Percentiles rank a stretch among this genome's conserved stretches.
phyloP scores from a whole-genome alignment of 306 rosid genomes.

The Dalbergia cultrata region DNA sequence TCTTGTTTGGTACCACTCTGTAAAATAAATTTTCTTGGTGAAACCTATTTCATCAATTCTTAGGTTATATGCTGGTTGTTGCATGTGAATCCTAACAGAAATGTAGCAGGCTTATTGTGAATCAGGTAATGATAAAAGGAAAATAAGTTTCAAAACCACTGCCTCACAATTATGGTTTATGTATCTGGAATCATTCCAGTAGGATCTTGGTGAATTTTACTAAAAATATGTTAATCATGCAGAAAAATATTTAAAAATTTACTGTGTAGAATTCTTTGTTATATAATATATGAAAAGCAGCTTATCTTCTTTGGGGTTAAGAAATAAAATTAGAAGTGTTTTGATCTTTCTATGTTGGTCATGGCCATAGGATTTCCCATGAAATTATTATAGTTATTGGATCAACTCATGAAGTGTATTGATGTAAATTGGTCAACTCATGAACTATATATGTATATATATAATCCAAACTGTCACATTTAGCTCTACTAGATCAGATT shows the following conservation, averaged over 20 bases:
- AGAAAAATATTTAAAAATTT: constrained; percentile 16
- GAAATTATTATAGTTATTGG: not conserved
- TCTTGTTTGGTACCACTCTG: constrained; percentile 5
- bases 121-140: constrained; percentile 7
- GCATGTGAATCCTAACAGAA: constrained; percentile 29
- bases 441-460: not conserved
- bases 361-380: not conserved
- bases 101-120: constrained; percentile 17
- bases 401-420: not conserved
- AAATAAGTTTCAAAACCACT: constrained; percentile 3
- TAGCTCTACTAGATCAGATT: constrained; percentile 32
- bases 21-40: not conserved
- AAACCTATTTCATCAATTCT: constrained; percentile 7
- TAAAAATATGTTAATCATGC: constrained; percentile 20
- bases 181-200: constrained; percentile 23
- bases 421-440: not conserved
- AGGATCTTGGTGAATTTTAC: constrained; percentile 8
- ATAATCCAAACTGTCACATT: constrained; percentile 18
- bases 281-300: constrained; percentile 12
- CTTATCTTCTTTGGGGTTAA: constrained; percentile 20
- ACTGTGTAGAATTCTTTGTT: constrained; percentile 1
- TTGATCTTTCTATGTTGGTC: constrained; percentile 1
- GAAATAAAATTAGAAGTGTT: constrained; percentile 27
- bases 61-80: constrained; percentile 24
- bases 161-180: constrained; percentile 21